These are phyloP conservation scores for Diddensiella transvaalensis DNA, from an alignment of 805 yeast genomes.

Conservation along the genomic window DNA sequence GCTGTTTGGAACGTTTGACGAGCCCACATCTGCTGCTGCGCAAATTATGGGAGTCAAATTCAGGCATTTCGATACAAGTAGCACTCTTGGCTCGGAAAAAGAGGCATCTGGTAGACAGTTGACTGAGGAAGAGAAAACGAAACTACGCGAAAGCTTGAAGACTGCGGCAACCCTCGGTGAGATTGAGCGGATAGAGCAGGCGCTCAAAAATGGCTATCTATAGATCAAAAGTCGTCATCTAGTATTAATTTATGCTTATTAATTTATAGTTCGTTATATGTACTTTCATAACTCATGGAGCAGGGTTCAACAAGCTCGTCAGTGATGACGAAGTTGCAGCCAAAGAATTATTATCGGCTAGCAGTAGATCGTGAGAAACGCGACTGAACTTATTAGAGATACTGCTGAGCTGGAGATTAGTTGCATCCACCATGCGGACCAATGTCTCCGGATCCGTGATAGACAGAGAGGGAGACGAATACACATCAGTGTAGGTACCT, in stretches of 20 bases:
- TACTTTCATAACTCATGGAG: background rate
- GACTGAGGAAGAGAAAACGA: slow-evolving; percentile 49
- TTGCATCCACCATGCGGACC: background rate
- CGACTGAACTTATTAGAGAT: background rate
- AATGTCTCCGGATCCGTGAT: background rate
- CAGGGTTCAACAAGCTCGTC: background rate
- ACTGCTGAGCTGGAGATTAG: background rate
- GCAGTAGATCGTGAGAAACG: background rate
- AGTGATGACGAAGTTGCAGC: background rate
- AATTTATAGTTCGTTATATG: no score
- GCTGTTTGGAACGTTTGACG: slow-evolving; percentile 38
- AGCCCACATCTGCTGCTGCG: slow-evolving; percentile 35
- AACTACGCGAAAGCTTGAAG: slow-evolving; percentile 51
- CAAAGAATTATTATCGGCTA: background rate
- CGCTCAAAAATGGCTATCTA: slow-evolving; percentile 42
- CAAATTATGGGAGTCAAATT: slow-evolving; percentile 24
- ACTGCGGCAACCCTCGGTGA: slow-evolving; percentile 70
- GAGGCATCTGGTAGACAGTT: slow-evolving; percentile 43
- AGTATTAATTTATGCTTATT: background rate
- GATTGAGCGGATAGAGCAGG: slow-evolving; percentile 63
- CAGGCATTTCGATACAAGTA: slow-evolving; percentile 18
- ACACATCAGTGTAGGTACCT: slow-evolving; percentile 11
- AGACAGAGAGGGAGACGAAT: background rate
- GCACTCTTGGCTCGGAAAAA: slow-evolving; percentile 35
- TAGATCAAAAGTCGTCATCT: slow-evolving; percentile 8